Evolutionary conservation across 495 filamentous ascomycete species (phyloP), one percentile per base, ranked within the genome.

Genomic region (Talaromyces thailandensis): DNA sequence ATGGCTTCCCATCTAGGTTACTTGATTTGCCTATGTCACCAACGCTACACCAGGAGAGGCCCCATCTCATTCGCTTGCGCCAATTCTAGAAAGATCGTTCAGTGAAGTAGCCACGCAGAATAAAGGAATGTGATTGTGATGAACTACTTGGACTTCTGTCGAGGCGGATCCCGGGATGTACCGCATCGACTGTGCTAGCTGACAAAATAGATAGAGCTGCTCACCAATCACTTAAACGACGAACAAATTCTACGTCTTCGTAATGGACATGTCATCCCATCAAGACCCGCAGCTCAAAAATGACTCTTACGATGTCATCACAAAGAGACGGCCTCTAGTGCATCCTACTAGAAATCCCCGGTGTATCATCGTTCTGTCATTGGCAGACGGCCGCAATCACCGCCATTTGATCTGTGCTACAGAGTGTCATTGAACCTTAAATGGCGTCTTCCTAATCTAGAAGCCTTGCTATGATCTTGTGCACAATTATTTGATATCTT

Each of bases 231-330:
- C 51, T n/a, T 55, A 5, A n/a, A 59, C 55, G 57, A 35, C 8
- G 67, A 68, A 68, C 63, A 68, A 70, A 68, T 71, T 72, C 68
- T 48, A 58, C 58, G 55, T 56, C 56, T 64, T 31, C 56, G 58
- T 70, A 67, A 73, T 76, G 55, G 48, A 50, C 48, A 32, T 63
- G 55, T 61, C 62, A 58, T 66, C 53, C 53, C 28, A 55, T 43
- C 32, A 40, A 56, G 64, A 57, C 61, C 55, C 61, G 59, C 61
- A 53, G 45, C 59, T 63, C 56, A 60, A 68, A 67, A 68, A 67
- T 58, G 29, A 57, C 28, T 61, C 64, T 56, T 55, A 61, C 61
- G 60, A 63, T 60, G 63, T 58, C 67, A 64, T 60, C 66, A 63
- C 64, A 68, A 68, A 71, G 29, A 60, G 62, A 66, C 56, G 63